phyloP scores from a whole-genome alignment of 2,329 filamentous ascomycete species.

The Apiospora kogelbergensis region DNA sequence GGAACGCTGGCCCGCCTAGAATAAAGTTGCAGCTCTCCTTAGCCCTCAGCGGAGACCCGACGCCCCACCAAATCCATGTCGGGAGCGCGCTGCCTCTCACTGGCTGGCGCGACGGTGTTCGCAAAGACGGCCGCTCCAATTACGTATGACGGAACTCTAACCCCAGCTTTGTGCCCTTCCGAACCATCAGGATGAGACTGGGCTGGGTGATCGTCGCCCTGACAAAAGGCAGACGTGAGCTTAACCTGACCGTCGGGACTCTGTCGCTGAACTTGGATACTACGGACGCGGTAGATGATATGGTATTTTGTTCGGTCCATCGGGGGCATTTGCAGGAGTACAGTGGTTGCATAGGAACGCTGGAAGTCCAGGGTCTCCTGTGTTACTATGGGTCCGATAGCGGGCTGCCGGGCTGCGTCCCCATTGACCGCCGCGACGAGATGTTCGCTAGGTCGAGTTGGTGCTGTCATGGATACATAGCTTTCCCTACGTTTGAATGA shows the following conservation, averaged over 20 bases:
- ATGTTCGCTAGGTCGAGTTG: neutral
- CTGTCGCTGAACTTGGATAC: neutral
- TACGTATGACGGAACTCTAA: constrained; percentile 6
- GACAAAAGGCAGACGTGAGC: neutral
- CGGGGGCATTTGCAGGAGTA: too few species aligned
- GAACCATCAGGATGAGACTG: neutral
- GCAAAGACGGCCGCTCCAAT: neutral
- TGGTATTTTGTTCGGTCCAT: too few species aligned
- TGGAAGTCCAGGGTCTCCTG: neutral
- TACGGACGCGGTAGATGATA: too few species aligned
- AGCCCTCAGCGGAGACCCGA: neutral
- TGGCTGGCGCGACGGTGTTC: neutral
- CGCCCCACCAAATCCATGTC: neutral
- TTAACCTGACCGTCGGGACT: neutral
- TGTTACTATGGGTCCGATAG: neutral
- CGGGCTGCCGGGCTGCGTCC: neutral
- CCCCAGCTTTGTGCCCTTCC: neutral
- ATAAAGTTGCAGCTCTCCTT: constrained; percentile 4
- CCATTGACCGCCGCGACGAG: neutral
- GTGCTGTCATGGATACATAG: neutral
- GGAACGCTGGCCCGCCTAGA: neutral
- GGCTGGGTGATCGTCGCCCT: neutral
- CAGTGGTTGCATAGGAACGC: neutral
- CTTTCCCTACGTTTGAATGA: too few species aligned
- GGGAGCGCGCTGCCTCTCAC: too few species aligned